Percentiles rank a stretch among this genome's conserved stretches.
Evolutionary conservation across 2,329 filamentous ascomycete species (phyloP).

Genomic region (Fusarium gaditjirri): DNA sequence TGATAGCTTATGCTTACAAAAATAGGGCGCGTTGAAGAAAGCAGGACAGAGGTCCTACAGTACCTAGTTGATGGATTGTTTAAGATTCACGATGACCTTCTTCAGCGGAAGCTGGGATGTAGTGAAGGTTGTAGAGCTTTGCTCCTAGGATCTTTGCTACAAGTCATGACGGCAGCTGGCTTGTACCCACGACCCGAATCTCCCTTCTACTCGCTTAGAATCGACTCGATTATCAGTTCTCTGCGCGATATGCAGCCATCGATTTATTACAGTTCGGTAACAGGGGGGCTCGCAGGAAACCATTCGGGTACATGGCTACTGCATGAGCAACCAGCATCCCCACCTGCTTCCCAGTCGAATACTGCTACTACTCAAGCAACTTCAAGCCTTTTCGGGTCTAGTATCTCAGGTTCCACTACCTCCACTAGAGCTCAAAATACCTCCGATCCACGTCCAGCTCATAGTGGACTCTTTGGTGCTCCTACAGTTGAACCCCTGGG

Average conservation of each 20-base stretch:
- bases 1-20: neutral
- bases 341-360: neutral
- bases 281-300: fast-evolving
- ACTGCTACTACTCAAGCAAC: neutral
- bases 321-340: neutral
- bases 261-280: neutral
- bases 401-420: neutral
- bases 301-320: neutral
- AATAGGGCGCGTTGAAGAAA: neutral
- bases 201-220: neutral
- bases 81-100: neutral
- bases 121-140: neutral
- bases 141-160: neutral
- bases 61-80: neutral
- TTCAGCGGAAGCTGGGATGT: neutral
- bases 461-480: neutral
- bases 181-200: neutral
- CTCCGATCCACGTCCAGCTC: neutral
- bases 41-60: fast-evolving
- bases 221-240: neutral
- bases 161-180: neutral
- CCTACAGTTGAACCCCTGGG: neutral
- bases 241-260: neutral
- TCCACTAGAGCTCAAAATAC: neutral
- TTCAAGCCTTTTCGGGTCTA: neutral